Percentiles rank a stretch among this genome's conserved stretches.
phyloP scores from a whole-genome alignment of 2,329 filamentous ascomycete species.

The Alternaria incomplexa region DNA sequence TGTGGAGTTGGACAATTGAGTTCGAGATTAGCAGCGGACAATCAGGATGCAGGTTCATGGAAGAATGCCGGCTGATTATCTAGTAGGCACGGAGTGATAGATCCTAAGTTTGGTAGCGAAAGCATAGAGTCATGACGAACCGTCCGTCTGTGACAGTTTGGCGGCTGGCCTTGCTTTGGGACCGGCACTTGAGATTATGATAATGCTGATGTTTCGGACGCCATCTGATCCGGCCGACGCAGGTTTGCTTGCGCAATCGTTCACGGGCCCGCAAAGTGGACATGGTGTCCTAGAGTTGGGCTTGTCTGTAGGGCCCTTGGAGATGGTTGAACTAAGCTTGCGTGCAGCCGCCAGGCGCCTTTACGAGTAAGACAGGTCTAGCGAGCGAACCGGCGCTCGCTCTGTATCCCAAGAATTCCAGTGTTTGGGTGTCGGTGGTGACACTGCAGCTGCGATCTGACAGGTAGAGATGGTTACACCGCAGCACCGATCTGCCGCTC shows the following conservation, averaged over 20 bases:
- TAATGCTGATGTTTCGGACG: constrained; percentile 6
- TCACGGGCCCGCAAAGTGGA: constrained; percentile 15
- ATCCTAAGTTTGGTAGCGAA: constrained; percentile 2
- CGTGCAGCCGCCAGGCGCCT: constrained; percentile 18
- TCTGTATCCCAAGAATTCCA: background rate
- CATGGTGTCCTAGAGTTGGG: background rate
- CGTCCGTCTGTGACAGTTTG: constrained; percentile 10
- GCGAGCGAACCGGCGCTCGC: constrained; percentile 17
- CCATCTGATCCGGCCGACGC: constrained; percentile 8
- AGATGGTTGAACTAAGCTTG: constrained; percentile 14
- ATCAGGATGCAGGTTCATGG: background rate
- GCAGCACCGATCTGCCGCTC: constrained; percentile 11
- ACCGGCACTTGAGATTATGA: constrained; percentile 2
- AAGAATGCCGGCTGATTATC: constrained; percentile 1
- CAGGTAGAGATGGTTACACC: background rate
- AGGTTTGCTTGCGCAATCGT: constrained; percentile 32
- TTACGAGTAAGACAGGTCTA: constrained; percentile 21
- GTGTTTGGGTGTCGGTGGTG: constrained; percentile 7
- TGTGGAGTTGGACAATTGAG: background rate
- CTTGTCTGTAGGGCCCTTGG: constrained; percentile 5
- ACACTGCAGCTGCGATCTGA: constrained; percentile 9
- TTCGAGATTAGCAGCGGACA: constrained; percentile 1
- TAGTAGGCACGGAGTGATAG: background rate
- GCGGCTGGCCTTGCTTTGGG: constrained; percentile 4
- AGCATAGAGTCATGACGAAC: background rate